Base-by-base conservation (phyloP, 2,329 filamentous ascomycete species). In the Nigrospora oryzae region DNA sequence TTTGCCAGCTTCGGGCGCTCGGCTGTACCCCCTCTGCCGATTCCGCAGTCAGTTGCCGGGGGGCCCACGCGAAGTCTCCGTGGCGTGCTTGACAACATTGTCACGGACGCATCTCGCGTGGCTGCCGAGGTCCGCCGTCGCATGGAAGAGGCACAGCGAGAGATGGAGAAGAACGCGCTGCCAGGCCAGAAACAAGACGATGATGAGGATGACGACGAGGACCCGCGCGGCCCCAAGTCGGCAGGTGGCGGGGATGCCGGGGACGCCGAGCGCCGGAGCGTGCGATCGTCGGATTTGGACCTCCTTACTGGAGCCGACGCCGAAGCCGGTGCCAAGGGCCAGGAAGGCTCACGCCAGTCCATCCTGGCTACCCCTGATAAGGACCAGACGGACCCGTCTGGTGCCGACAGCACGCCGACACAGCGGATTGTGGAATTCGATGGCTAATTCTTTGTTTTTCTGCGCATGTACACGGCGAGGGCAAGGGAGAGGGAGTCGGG, bases 91-190 rank as follows among this genome's bases (percentile, higher is more conserved):
- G 93, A 98, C 68, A 95, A 95, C 56, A 97, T 98, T 56, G 93
- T 97, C 51, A 95, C 86, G 2, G 93, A 98, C 60, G 93, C 93
- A 36, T 96, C 97, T 83, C 84, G 91, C 32, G 91, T 97, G 47
- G 93, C 93, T 0, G 87, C 85, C 1, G 93, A 98, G 63, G 91
- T 98, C 42, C 77, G 86, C 53, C 81, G 90, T 56, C 77, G 90
- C 38, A 95, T 97, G 84, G 91, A 98, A 51, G 93, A 98, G 61
- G 91, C 91, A 3, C 90, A 96, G 64, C 83, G 82, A 54, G 91
- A 97, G 60, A 69, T 96, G 52, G 91, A 96, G 65, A 85, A 83
- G 64, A 90, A 89, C 48, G 85, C 84, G 0, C 66, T 83, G n/a
- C 76, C 77, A 2, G 68, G 76, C 38, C 72, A 83, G 56, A 71